phyloP scores from a whole-genome alignment of 1,284 basidiomycete genomes.

The Pascua guehoae region DNA sequence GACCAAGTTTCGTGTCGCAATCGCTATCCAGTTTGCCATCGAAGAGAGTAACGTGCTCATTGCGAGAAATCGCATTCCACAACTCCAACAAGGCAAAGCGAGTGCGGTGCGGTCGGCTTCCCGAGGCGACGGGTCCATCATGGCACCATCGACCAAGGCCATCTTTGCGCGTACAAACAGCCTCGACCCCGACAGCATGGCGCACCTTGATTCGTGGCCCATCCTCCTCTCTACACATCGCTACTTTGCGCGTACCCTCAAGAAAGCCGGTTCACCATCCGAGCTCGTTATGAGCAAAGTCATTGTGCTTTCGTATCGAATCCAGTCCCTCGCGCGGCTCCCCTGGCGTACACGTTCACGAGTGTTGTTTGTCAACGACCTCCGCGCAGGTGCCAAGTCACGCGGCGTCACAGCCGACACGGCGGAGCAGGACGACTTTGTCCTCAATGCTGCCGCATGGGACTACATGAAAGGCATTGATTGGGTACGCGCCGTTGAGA shows the following conservation, averaged over 20 bases:
- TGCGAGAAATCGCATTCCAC: constrained; percentile 21
- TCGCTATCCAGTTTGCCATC: constrained; percentile 28
- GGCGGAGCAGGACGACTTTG: constrained; percentile 8
- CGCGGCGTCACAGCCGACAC: constrained; percentile 1
- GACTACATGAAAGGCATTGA: constrained; percentile 10
- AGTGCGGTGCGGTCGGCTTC: constrained; percentile 3
- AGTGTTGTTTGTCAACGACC: not conserved
- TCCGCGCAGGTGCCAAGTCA: constrained; percentile 1
- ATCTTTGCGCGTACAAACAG: constrained; percentile 27
- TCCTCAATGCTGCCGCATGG: constrained; percentile 10
- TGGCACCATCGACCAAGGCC: constrained; percentile 18
- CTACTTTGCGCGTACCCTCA: not conserved
- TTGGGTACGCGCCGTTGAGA: constrained; percentile 24
- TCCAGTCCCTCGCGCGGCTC: constrained; percentile 13
- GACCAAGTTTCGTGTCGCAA: constrained; percentile 21
- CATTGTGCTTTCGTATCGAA: constrained; percentile 10
- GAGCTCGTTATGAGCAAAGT: constrained; percentile 21
- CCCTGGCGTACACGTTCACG: not conserved
- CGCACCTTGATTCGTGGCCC: constrained; percentile 14
- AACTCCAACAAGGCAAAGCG: not conserved
- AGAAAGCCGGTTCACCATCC: no score
- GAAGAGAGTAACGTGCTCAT: constrained; percentile 28
- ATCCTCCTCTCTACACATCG: constrained; percentile 7
- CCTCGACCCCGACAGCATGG: constrained; percentile 15
- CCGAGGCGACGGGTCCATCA: constrained; percentile 24